Evolutionary conservation across 441 rosid genomes (phyloP).

Genomic region (Cnidoscolus chayamansa): DNA sequence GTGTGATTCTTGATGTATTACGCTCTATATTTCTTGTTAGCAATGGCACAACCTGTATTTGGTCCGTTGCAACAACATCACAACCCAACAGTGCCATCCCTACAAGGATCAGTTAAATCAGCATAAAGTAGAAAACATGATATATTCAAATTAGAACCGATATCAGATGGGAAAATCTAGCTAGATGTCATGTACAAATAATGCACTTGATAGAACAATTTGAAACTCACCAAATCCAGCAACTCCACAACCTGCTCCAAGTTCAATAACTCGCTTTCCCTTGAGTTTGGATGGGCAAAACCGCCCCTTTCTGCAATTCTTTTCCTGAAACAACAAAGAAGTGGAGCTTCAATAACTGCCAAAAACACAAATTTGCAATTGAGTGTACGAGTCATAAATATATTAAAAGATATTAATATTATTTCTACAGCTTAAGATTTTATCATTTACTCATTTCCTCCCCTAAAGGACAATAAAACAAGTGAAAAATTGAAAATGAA

Average conservation of each 20-base stretch:
- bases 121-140: constrained; percentile 8
- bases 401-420: neutral
- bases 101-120: constrained; percentile 33
- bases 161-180: constrained; percentile 11
- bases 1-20: constrained; percentile 68
- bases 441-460: constrained; percentile 1
- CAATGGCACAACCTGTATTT: constrained; percentile 73
- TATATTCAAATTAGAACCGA: constrained; percentile 9
- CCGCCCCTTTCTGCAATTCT: constrained; percentile 82
- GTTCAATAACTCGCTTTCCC: constrained; percentile 89
- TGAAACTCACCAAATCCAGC: constrained; percentile 83
- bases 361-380: neutral
- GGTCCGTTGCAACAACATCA: constrained; percentile 81
- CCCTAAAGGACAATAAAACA: neutral
- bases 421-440: neutral
- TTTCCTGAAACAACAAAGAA: constrained; percentile 53
- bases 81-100: constrained; percentile 95
- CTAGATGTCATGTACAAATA: constrained; percentile 15
- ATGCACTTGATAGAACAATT: constrained; percentile 22
- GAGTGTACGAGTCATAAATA: neutral
- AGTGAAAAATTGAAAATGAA: neutral
- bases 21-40: constrained; percentile 77
- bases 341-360: constrained; percentile 9
- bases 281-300: constrained; percentile 76
- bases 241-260: constrained; percentile 98